These are phyloP conservation scores for Casaregolazyma lundiana DNA, from an alignment of 1,139 yeast species.

Conservation along the genomic window DNA sequence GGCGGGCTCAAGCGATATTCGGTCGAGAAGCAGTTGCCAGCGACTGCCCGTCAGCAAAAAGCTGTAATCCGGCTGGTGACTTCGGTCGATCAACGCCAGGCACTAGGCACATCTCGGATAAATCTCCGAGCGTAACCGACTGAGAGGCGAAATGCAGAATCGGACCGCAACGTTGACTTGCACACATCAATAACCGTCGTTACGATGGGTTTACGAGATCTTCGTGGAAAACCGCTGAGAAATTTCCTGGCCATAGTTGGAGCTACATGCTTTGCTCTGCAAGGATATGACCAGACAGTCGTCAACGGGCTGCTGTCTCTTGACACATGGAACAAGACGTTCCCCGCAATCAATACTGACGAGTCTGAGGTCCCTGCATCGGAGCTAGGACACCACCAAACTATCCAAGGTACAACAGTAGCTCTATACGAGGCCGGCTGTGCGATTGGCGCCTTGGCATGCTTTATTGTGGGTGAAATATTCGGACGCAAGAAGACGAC, in stretches of 20 bases:
- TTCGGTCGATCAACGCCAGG: too few species aligned
- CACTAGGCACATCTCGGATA: too few species aligned
- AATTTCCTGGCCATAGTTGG: not conserved
- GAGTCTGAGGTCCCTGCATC: not conserved
- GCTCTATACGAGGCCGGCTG: not conserved
- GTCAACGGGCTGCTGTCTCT: not conserved
- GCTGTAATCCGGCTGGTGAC: too few species aligned
- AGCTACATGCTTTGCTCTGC: not conserved
- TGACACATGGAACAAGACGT: not conserved
- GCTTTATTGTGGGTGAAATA: constrained; percentile 33
- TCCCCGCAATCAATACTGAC: not conserved
- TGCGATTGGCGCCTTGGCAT: not conserved
- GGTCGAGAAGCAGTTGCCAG: too few species aligned
- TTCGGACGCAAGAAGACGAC: constrained; percentile 65
- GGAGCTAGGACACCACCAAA: not conserved
- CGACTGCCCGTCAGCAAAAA: too few species aligned
- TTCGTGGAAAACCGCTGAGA: not conserved
- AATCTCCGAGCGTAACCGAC: too few species aligned
- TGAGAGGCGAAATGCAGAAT: too few species aligned
- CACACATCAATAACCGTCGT: too few species aligned
- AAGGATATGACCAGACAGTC: not conserved
- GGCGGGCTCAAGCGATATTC: too few species aligned
- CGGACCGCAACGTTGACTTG: too few species aligned
- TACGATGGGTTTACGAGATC: not conserved
- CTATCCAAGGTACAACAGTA: constrained; percentile 3